Evolutionary conservation across 345 rosid species (phyloP), one percentile per base, ranked within the genome.

Genomic region (Trapa bicornis): DNA sequence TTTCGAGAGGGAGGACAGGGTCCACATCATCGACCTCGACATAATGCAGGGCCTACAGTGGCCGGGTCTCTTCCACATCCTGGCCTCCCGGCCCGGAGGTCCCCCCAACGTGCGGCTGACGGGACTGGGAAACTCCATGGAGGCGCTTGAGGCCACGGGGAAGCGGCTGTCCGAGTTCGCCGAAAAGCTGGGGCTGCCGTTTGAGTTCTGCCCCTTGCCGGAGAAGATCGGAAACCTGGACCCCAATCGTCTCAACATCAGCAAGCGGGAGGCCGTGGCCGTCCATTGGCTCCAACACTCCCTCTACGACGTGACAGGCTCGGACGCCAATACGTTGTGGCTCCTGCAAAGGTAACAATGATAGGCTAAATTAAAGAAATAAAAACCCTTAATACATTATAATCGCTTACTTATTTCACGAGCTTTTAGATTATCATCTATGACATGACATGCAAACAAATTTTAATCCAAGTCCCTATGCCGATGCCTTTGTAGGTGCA

Each of bases 251-350:
- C 85, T 94, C 5, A 86, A 86, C 61, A 80, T 91, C 43, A 85
- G 85, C 74, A 89, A 87, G 81, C 84, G 89, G 71, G 99, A 94
- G 77, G 97, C 97, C 33, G 83, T 94, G 2, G 99, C 99, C 61
- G 97, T 94, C 62, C 99, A 94, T 71, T 86, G 96, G 99, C 78
- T 94, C 78, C 99, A 94, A 60, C 99, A 94, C 77, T 94, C 99
- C 12, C 95, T 94, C 37, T 94, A 94, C 80, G 99, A 94, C 63
- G 96, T 94, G 47, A 89, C 97, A 38, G 99, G 99, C 67, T 94
- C 99, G 64, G 97, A 94, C 72, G 61, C 91, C 69, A 91, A 91
- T 61, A 85, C 88, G 2, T 89, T 94, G n/a, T 86, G 89, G 85
- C 83, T 94, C 47, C 72, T 94, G 78, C 95, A 94, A 71, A 86